These are phyloP conservation scores for Brettanomyces naardenensis DNA, from an alignment of 805 yeast genomes.

Conservation along the genomic window DNA sequence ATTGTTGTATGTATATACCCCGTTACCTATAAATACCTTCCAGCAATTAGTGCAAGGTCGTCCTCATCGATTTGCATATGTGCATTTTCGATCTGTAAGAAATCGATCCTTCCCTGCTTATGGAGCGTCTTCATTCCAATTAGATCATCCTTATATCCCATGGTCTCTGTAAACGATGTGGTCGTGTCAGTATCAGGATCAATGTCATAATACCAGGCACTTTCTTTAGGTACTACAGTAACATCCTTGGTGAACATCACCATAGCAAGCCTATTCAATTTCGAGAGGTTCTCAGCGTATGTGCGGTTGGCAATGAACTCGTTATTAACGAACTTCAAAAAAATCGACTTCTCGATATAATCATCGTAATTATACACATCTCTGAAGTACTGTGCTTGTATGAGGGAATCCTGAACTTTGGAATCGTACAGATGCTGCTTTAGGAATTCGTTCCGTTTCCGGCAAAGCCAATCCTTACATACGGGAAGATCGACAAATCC, in stretches of 20 bases:
- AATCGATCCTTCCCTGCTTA: slow-evolving; percentile 36
- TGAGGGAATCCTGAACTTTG: slow-evolving; percentile 44
- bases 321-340: slow-evolving; percentile 60
- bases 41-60: slow-evolving; percentile 36
- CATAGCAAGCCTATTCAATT: slow-evolving; percentile 48
- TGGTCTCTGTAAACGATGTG: slow-evolving; percentile 41
- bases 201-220: slow-evolving; percentile 57
- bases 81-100: slow-evolving; percentile 41
- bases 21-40: slow-evolving; percentile 34
- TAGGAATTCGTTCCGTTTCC: slow-evolving; percentile 42
- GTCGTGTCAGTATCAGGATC: slow-evolving; percentile 34
- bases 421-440: slow-evolving; percentile 54
- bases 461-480: slow-evolving; percentile 59
- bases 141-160: slow-evolving; percentile 42
- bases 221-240: slow-evolving; percentile 66
- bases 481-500: slow-evolving; percentile 65
- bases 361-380: slow-evolving; percentile 41
- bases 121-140: slow-evolving; percentile 51
- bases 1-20: not conserved
- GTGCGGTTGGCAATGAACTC: slow-evolving; percentile 32
- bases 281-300: slow-evolving; percentile 36
- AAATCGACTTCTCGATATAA: slow-evolving; percentile 49
- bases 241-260: slow-evolving; percentile 52
- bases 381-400: slow-evolving; percentile 75
- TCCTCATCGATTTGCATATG: slow-evolving; percentile 62